Conservation (phyloP, 345 rosid genomes). For the Gossypioides kirkii region DNA sequence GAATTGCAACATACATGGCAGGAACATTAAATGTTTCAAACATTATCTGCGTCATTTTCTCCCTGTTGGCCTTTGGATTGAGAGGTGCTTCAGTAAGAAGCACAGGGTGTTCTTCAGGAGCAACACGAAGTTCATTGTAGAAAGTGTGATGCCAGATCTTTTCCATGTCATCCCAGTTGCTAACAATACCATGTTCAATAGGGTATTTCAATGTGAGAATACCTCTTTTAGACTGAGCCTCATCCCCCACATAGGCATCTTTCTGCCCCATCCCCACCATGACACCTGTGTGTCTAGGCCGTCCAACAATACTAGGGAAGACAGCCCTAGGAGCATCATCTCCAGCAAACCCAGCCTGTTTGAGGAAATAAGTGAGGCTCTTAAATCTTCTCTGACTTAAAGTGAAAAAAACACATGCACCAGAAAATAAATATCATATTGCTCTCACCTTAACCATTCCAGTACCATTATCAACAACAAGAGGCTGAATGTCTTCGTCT, state of each 20-base stretch:
- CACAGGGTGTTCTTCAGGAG: slow-evolving; percentile 58
- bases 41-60: slow-evolving; percentile 64
- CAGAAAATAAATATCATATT: not conserved
- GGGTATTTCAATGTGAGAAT: slow-evolving; percentile 59
- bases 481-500: slow-evolving; percentile 49
- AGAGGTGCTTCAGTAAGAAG: slow-evolving; percentile 62
- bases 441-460: slow-evolving; percentile 63
- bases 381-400: not conserved
- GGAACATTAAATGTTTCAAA: slow-evolving; percentile 56
- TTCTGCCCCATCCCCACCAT: slow-evolving; percentile 72
- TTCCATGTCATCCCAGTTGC: slow-evolving; percentile 71
- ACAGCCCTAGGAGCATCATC: slow-evolving; percentile 64
- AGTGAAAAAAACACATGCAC: not conserved
- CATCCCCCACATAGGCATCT: slow-evolving; percentile 64
- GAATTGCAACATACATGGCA: slow-evolving; percentile 59
- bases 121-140: slow-evolving; percentile 58
- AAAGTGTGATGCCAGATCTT: slow-evolving; percentile 71
- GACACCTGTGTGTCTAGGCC: slow-evolving; percentile 63
- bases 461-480: slow-evolving; percentile 67
- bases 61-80: slow-evolving; percentile 57
- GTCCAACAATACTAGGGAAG: slow-evolving; percentile 64
- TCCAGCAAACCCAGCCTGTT: slow-evolving; percentile 55
- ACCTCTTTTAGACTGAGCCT: slow-evolving; percentile 66
- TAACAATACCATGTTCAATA: slow-evolving; percentile 60
- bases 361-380: not conserved